Evolutionary conservation across 1,284 basidiomycete genomes (phyloP), one percentile per base, ranked within the genome.

Genomic region (Marasmius tenuissimus): DNA sequence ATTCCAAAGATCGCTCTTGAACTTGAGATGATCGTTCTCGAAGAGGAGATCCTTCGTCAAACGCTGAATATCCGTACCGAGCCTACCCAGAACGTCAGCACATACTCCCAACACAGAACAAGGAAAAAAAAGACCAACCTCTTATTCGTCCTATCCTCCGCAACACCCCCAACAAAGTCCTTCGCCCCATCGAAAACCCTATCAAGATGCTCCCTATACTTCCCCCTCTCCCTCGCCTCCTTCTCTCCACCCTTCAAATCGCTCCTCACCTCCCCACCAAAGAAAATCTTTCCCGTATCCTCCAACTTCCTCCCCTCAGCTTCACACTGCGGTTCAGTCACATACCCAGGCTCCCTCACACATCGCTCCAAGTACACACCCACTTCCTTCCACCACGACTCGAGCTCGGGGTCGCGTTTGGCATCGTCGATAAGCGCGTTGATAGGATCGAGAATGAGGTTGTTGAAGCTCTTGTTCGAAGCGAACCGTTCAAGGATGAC

Each of bases 401-500:
- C 79, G 50, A 98, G 84, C 69, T 88, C 91, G 57, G 86, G 79
- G 69, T 98, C 96, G 61, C 90, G 81, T 63, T 82, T 80, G 0
- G 91, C 84, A 71, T 96, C 93, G 53, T 88, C 81, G 69, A 90
- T 91, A 49, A 98, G 81, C 14, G 84, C 84, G 71, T 91, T 82
- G 61, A 92, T 79, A 11, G 94, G 85, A 67, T 92, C 84, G 56
- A 92, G 79, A 63, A 97, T 86, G 53, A 83, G 77, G 63, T 90
- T 80, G 74, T 65, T 40, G 48, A 94, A 78, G 58, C 80, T 82
- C 70, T 84, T 69, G 67, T 85, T 86, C 71, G 96, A 92, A 42
- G 96, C 96, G 73, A 98, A 97, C 47, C 96, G 89, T 78, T 98
- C 96, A 58, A 97, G 85, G 12, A 98, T 81, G 1, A 86, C 87